Conservation (phyloP, 805 yeast genomes). For the Nakazawaea pomicola region DNA sequence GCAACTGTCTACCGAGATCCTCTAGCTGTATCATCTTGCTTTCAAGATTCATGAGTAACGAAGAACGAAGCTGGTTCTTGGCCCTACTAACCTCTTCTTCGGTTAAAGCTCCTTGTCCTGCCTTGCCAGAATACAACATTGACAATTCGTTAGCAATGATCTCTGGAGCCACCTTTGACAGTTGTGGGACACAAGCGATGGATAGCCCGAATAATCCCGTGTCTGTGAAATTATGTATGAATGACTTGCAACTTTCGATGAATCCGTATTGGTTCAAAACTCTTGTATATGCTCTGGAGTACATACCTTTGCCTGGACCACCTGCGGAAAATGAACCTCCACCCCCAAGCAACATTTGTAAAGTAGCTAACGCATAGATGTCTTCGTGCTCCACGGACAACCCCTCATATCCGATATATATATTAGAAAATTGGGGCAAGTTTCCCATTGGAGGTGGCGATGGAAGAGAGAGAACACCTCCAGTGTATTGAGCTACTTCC, state of each 20-base stretch:
- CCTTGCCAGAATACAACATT: constrained; percentile 32
- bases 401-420: constrained; percentile 87
- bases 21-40: constrained; percentile 91
- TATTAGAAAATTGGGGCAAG: constrained; percentile 75
- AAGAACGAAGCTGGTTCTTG: constrained; percentile 84
- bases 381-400: constrained; percentile 79
- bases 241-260: constrained; percentile 82
- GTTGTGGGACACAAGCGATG: constrained; percentile 78
- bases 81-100: constrained; percentile 80
- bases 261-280: constrained; percentile 89
- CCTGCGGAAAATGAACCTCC: constrained; percentile 98
- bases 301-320: constrained; percentile 99
- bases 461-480: constrained; percentile 54
- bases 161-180: constrained; percentile 79
- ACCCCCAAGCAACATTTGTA: constrained; percentile 90
- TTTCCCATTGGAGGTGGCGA: constrained; percentile 54
- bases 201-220: constrained; percentile 90
- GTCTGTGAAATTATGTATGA: constrained; percentile 86
- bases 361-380: constrained; percentile 82
- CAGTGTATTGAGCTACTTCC: constrained; percentile 47
- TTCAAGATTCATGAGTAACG: constrained; percentile 88
- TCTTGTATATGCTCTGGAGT: constrained; percentile 85
- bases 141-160: constrained; percentile 64
- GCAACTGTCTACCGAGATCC: constrained; percentile 93
- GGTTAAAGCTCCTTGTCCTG: constrained; percentile 57